Conservation (phyloP, 2,329 filamentous ascomycete genomes). For the Beauveria brongniartii region DNA sequence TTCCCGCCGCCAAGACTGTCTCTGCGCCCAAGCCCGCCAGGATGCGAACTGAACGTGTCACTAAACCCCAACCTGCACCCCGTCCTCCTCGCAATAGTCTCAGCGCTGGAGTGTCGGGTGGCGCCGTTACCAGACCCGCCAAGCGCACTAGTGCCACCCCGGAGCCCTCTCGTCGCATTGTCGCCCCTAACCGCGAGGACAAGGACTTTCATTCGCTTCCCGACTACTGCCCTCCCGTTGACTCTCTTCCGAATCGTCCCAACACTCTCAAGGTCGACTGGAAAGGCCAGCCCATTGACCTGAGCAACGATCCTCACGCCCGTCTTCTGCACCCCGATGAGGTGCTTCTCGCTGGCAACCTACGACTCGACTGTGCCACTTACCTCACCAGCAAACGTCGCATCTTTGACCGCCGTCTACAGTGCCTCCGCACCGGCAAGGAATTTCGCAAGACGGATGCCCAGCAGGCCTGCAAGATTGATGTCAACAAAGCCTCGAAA, state of each 20-base stretch:
- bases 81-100: conserved; percentile 28
- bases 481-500: conserved; percentile 95
- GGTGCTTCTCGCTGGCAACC: conserved; percentile 63
- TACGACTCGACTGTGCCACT: conserved; percentile 77
- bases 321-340: conserved; percentile 72
- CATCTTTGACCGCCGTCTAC: conserved; percentile 72
- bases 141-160: conserved; percentile 37
- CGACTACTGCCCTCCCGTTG: conserved; percentile 63
- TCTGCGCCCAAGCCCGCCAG: conserved; percentile 20
- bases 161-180: conserved; percentile 41
- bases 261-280: conserved; percentile 78
- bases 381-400: conserved; percentile 90
- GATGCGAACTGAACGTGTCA: conserved; percentile 24
- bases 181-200: conserved; percentile 67
- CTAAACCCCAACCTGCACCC: conserved; percentile 27
- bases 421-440: conserved; percentile 59
- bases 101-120: conserved; percentile 18
- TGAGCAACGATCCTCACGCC: conserved; percentile 62
- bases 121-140: conserved; percentile 22
- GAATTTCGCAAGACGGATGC: conserved; percentile 93
- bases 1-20: conserved; percentile 35
- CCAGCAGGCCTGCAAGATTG: conserved; percentile 94
- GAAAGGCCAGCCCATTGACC: conserved; percentile 73
- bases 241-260: conserved; percentile 55
- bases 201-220: conserved; percentile 67